phyloP scores from a whole-genome alignment of 2,329 filamentous ascomycete species.

The Podosphaera aphanis region DNA sequence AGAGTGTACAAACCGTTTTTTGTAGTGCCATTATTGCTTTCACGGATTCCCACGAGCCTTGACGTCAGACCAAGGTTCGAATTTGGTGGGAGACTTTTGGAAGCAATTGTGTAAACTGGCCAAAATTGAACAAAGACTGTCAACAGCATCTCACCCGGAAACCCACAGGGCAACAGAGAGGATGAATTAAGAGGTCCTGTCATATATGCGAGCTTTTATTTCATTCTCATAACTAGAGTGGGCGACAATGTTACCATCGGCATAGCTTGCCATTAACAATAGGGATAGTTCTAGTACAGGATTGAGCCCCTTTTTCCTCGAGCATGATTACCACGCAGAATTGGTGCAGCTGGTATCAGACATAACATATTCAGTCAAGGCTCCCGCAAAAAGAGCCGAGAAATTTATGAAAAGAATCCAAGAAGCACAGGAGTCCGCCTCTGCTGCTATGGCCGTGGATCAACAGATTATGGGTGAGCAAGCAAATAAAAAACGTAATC shows the following conservation, averaged over 20 bases:
- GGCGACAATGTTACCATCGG: not conserved
- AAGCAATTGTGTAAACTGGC: not conserved
- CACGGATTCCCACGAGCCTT: not conserved
- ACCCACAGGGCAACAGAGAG: too few species aligned
- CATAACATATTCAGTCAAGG: too few species aligned
- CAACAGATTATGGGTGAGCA: too few species aligned
- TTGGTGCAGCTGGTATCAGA: too few species aligned
- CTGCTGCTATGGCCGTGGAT: too few species aligned
- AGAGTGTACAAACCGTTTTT: not conserved
- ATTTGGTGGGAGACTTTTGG: slow-evolving; percentile 1
- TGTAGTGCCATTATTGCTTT: not conserved
- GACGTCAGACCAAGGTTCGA: not conserved
- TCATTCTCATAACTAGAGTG: not conserved
- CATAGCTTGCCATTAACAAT: not conserved
- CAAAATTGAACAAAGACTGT: not conserved
- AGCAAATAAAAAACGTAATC: too few species aligned
- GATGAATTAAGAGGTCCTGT: not conserved
- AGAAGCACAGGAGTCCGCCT: too few species aligned
- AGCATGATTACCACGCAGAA: not conserved
- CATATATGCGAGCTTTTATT: not conserved
- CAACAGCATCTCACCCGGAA: not conserved
- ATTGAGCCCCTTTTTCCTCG: not conserved
- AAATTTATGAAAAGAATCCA: too few species aligned
- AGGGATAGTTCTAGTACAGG: not conserved
- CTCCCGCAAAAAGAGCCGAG: too few species aligned